phyloP scores from a whole-genome alignment of 805 yeast genomes.

The Wickerhamomyces queroliae region DNA sequence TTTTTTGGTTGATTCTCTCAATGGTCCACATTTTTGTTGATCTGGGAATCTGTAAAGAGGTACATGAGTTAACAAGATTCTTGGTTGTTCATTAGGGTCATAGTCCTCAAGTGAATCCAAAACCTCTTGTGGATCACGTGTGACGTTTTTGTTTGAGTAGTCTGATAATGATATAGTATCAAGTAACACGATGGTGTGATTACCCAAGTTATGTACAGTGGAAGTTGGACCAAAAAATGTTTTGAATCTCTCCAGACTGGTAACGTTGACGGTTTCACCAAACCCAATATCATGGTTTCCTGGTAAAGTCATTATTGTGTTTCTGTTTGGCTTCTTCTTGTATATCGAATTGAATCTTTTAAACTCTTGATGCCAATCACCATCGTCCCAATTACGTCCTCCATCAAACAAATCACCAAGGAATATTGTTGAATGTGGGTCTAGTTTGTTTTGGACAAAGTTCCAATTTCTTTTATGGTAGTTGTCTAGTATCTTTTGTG shows the following conservation, averaged over 20 bases:
- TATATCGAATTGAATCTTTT: conserved; percentile 63
- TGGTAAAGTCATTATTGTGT: conserved; percentile 48
- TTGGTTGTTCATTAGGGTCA: conserved; percentile 37
- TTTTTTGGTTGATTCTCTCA: conserved; percentile 58
- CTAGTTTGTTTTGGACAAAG: conserved; percentile 46
- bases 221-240: conserved; percentile 69
- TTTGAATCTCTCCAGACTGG: conserved; percentile 57
- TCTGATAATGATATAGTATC: conserved; percentile 84
- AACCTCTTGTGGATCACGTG: conserved; percentile 44
- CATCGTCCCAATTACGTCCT: conserved; percentile 79
- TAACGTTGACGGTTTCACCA: conserved; percentile 60
- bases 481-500: conserved; percentile 63
- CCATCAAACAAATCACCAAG: conserved; percentile 95
- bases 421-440: conserved; percentile 74
- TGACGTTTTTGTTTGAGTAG: conserved; percentile 37
- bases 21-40: conserved; percentile 64
- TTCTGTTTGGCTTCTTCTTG: conserved; percentile 43
- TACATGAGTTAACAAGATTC: conserved; percentile 77
- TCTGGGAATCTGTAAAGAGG: conserved; percentile 73
- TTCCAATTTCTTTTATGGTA: conserved; percentile 75
- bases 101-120: conserved; percentile 31
- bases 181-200: conserved; percentile 69
- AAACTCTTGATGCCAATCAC: conserved; percentile 67
- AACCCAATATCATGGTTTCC: conserved; percentile 98
- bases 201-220: conserved; percentile 44